Percentiles rank a stretch among this genome's conserved stretches.
These are phyloP conservation scores for Fusarium cyanostomum DNA, from an alignment of 2,329 filamentous ascomycete species.

Conservation along the genomic window DNA sequence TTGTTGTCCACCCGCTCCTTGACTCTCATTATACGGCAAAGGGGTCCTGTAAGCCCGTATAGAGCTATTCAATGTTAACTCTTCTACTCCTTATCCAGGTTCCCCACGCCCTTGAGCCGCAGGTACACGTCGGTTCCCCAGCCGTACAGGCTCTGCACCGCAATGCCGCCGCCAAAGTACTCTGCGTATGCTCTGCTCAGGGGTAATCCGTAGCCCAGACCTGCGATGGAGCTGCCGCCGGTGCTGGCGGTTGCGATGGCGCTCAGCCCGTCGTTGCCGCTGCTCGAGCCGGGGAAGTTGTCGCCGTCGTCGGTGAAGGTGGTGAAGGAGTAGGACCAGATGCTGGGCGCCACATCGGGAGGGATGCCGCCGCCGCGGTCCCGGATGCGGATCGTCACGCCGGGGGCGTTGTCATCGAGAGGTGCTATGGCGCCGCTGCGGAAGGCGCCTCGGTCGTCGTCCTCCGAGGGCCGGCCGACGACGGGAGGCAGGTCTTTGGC, in stretches of 20 bases:
- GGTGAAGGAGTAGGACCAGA: constrained; percentile 98
- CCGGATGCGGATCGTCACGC: constrained; percentile 93
- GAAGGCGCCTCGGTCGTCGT: constrained; percentile 53
- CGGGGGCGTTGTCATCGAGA: constrained; percentile 74
- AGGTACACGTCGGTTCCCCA: constrained; percentile 84
- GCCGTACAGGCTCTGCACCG: constrained; percentile 93
- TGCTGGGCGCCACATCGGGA: constrained; percentile 82
- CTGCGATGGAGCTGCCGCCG: constrained; percentile 86
- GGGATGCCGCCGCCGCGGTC: constrained; percentile 95
- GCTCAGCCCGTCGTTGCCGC: constrained; percentile 68
- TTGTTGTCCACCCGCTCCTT: background rate
- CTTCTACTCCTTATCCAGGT: constrained; percentile 51
- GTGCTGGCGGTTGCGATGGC: constrained; percentile 77
- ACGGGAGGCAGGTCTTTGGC: background rate
- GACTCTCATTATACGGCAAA: background rate
- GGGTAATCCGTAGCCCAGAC: constrained; percentile 91
- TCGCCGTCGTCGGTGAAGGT: constrained; percentile 77
- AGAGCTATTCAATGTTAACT: background rate
- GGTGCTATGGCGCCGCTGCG: constrained; percentile 62
- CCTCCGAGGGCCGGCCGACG: constrained; percentile 16
- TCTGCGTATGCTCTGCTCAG: constrained; percentile 93
- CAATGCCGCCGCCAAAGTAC: constrained; percentile 96
- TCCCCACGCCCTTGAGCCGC: constrained; percentile 69
- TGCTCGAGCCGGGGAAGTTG: constrained; percentile 53
- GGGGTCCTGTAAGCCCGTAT: background rate